Evolutionary conservation across 2,329 filamentous ascomycete species (phyloP), one percentile per base, ranked within the genome.

Genomic region (Penicillium sp.): DNA sequence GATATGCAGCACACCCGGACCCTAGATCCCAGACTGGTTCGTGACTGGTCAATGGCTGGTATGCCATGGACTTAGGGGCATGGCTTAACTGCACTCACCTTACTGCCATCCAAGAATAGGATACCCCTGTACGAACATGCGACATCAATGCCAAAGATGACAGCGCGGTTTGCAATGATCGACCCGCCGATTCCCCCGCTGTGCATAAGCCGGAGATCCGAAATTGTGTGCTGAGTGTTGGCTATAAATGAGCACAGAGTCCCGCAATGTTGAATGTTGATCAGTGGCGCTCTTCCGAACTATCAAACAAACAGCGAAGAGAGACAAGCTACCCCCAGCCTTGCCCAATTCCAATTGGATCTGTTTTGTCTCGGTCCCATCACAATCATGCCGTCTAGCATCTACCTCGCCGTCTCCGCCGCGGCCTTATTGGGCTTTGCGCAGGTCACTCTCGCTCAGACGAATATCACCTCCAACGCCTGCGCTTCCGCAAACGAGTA

Each of bases 381-480:
- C 39, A 42, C 9, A 37, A 51, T 20, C 27, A 63, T 63, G 61
- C 42, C 46, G n/a, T 56, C 56, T 13, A 52, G 29, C 24, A 58
- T 46, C 17, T 48, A 52, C 24, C 27, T 61, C 21, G 8, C 59
- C n/a, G 40, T 51, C 15, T 49, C 46, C 24, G 50, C 42, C 39
- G 51, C 51, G 13, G 54, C 49, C 27, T 26, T 61, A 2, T 34
- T 48, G 27, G 51, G 60, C 33, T 49, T 58, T n/a, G 41, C 50
- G 21, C 51, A 51, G 12, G n/a, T 58, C 9, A 50, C 51, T 8
- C 48, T 36, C 17, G 59, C 61, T 3, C 62, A 65, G 32, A 62
- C 56, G 27, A 65, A 65, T 36, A 62, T 65, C 51, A 65, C 62
- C 1, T 46, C 51, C 4, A 55, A 47, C 18, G 49, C 39, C 39